Percentiles rank a stretch among this genome's conserved stretches.
These are phyloP conservation scores for Miamiensis avidus DNA, from an alignment of 169 alveolate genomes.

Conservation along the genomic window DNA sequence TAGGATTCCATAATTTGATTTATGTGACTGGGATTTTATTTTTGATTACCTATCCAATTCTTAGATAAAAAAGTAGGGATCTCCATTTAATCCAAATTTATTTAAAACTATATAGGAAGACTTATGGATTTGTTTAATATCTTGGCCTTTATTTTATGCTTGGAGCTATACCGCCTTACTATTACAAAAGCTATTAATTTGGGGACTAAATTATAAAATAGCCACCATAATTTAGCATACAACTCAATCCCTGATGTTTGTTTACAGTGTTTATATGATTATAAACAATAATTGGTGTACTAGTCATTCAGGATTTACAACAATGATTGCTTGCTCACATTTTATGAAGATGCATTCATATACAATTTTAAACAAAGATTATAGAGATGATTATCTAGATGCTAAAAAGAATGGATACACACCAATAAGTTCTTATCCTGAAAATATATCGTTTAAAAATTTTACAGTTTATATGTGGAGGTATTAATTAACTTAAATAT, in stretches of 20 bases:
- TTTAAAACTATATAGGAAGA: neutral
- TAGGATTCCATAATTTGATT: neutral
- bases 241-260: constrained; percentile 28
- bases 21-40: neutral
- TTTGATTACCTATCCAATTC: no score
- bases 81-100: neutral
- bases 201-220: constrained; percentile 18
- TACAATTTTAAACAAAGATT: constrained; percentile 34
- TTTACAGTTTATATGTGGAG: constrained; percentile 19
- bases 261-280: neutral
- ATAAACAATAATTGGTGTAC: constrained; percentile 28
- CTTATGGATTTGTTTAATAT: neutral
- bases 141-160: constrained; percentile 15
- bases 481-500: neutral
- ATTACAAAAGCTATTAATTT: constrained; percentile 24
- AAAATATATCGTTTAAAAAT: constrained; percentile 6
- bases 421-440: neutral
- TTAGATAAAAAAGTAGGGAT: neutral
- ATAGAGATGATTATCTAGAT: constrained; percentile 1
- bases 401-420: neutral
- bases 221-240: constrained; percentile 28
- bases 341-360: constrained; percentile 54
- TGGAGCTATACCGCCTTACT: constrained; percentile 27
- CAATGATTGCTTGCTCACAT: constrained; percentile 26
- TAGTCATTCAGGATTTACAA: constrained; percentile 18